Evolutionary conservation across 208 protist genomes (phyloP).

Genomic region (Acanthamoeba lenticulata): DNA sequence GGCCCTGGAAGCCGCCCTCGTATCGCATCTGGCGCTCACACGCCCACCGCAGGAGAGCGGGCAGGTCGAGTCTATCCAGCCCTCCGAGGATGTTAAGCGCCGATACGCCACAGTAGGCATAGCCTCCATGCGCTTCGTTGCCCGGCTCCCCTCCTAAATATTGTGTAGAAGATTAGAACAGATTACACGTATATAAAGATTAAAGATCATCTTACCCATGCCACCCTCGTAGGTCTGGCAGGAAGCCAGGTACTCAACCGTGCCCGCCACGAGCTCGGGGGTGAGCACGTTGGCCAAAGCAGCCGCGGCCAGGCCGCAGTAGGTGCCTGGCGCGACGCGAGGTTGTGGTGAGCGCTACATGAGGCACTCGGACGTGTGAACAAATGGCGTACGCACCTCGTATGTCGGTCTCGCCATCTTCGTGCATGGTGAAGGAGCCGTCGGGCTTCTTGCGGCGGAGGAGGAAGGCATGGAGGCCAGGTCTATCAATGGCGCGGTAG

Average conservation of each 20-base stretch:
- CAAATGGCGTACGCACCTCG: background rate
- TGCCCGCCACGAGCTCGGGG: conserved; percentile 70
- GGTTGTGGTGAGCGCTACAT: background rate
- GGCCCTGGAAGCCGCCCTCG: conserved; percentile 89
- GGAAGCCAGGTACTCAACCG: conserved; percentile 74
- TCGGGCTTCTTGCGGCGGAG: conserved; percentile 73
- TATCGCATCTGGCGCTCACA: conserved; percentile 81
- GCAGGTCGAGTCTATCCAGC: conserved; percentile 68
- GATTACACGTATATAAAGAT: background rate
- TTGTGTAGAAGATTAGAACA: too few relatives aligned
- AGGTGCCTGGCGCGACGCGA: conserved; percentile 59
- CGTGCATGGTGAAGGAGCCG: conserved; percentile 87
- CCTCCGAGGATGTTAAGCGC: conserved; percentile 77
- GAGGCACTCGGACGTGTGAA: background rate
- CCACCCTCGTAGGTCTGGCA: conserved; percentile 91
- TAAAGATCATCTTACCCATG: conserved; percentile 70
- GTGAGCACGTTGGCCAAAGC: conserved; percentile 74
- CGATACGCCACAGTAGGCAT: conserved; percentile 89
- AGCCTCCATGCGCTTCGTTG: conserved; percentile 91
- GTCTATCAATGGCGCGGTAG: conserved; percentile 71
- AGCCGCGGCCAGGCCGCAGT: conserved; percentile 81
- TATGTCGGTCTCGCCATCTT: conserved; percentile 87
- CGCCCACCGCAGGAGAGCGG: conserved; percentile 79
- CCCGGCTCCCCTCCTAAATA: conserved; percentile 69
- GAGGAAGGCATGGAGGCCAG: conserved; percentile 74